Conservation (phyloP, 2,329 filamentous ascomycete genomes). For the Aspergillus udagawae region DNA sequence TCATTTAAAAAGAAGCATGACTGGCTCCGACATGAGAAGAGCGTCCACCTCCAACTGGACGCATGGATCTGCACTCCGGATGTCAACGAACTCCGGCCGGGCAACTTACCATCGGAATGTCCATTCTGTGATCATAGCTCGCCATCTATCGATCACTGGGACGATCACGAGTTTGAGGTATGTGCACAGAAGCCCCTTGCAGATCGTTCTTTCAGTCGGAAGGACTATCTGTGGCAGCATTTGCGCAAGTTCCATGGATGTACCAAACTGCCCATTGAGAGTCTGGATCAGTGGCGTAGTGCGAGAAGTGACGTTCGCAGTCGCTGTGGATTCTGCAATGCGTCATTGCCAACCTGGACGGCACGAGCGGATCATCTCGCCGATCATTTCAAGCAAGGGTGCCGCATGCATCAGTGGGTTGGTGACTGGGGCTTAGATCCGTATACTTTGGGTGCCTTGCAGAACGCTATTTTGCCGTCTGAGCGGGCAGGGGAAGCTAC, state of each 20-base stretch:
- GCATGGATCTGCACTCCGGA: slow-evolving; percentile 34
- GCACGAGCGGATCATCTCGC: slow-evolving; percentile 52
- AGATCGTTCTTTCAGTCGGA: slow-evolving; percentile 54
- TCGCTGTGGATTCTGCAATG: slow-evolving; percentile 52
- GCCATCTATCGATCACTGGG: slow-evolving; percentile 44
- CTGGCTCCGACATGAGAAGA: slow-evolving; percentile 50
- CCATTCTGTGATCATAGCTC: slow-evolving; percentile 47
- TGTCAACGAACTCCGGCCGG: slow-evolving; percentile 13
- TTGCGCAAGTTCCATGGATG: slow-evolving; percentile 53
- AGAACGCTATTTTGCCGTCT: slow-evolving; percentile 33
- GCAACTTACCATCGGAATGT: slow-evolving; percentile 28
- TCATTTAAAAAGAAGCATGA: slow-evolving; percentile 49
- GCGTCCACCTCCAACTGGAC: slow-evolving; percentile 46
- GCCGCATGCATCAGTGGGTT: slow-evolving; percentile 52
- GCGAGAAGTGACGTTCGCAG: slow-evolving; percentile 49
- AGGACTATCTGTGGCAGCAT: slow-evolving; percentile 56
- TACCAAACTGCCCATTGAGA: slow-evolving; percentile 45
- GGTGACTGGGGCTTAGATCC: slow-evolving; percentile 50
- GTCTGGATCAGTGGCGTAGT: slow-evolving; percentile 54
- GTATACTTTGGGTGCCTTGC: slow-evolving; percentile 26
- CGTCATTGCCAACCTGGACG: slow-evolving; percentile 48
- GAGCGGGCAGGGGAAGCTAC: slow-evolving; percentile 7
- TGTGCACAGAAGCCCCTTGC: slow-evolving; percentile 49
- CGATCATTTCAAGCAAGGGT: slow-evolving; percentile 52
- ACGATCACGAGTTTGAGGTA: slow-evolving; percentile 50